Evolutionary conservation across 495 filamentous ascomycete genomes (phyloP), one percentile per base, ranked within the genome.

Genomic region (Lepidopterella palustris): DNA sequence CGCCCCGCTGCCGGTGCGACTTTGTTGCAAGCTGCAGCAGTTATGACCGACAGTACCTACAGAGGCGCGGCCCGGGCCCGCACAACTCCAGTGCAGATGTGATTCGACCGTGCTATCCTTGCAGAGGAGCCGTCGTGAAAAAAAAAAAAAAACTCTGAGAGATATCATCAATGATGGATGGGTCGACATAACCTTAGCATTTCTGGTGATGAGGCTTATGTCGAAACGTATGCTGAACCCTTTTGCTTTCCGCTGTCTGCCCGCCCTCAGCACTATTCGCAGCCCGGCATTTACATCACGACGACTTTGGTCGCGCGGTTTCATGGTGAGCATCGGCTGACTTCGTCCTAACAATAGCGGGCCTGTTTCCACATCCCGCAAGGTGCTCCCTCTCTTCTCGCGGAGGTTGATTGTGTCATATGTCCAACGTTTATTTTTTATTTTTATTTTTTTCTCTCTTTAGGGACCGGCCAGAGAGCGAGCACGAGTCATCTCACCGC

Each of bases 401-500:
- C 23, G 11, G n/a, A 23, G 45, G 31, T 42, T 49, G 23, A 52
- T 62, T 58, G 54, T 59, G 59, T 66, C 50, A 66, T 66, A 45
- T 53, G 59, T 66, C 63, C 63, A 66, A 56, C 59, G 51, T 65
- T 39, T 55, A n/a, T n/a, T n/a, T n/a, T n/a, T n/a, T n/a, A n/a
- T n/a, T n/a, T n/a, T n/a, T n/a, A n/a, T 47, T n/a, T 21, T 55
- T 24, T n/a, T 63, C 50, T 24, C 35, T 18, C 9, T 42, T 2
- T 11, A 11, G 3, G 35, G 18, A 18, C 35, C 10, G 35, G 35
- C 35, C 18, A 18, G 13, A 18, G 9, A 42, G 13, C 31, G 13
- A 18, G 31, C 64, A 54, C 60, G 64, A 67, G 60, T 67, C 59
- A 67, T 55, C 27, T 67, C 64, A 67, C 64, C 64, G 64, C 64